Evolutionary conservation across 306 rosid genomes (phyloP).

Genomic region (Gynostemma pentaphyllum): DNA sequence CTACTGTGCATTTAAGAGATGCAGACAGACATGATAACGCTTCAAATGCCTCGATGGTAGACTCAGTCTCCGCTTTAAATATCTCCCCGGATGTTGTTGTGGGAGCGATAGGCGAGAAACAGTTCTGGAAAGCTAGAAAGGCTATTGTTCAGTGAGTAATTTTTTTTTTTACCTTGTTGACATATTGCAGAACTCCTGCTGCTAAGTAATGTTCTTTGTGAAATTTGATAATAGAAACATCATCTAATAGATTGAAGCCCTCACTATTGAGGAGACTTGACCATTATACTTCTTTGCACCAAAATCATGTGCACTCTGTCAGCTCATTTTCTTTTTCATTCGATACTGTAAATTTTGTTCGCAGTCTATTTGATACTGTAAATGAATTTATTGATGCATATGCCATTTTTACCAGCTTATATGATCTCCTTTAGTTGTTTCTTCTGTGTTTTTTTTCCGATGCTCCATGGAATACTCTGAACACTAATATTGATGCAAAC

Average conservation of each 20-base stretch:
- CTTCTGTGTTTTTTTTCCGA: too few relatives aligned
- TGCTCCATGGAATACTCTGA: too few relatives aligned
- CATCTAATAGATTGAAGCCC: not conserved
- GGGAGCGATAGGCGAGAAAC: conserved; percentile 45
- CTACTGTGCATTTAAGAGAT: conserved; percentile 13
- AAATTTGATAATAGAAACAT: not conserved
- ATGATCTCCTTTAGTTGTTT: too few relatives aligned
- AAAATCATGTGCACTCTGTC: not conserved
- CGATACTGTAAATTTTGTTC: not conserved
- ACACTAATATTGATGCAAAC: too few relatives aligned
- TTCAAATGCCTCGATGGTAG: conserved; percentile 19
- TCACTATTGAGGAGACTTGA: too few relatives aligned
- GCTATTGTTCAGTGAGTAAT: conserved; percentile 55
- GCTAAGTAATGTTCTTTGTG: not conserved
- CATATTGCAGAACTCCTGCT: not conserved
- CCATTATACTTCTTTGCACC: not conserved
- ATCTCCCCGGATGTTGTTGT: conserved; percentile 47
- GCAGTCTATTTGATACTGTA: not conserved
- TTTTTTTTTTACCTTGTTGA: not conserved
- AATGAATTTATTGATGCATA: not conserved
- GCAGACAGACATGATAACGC: conserved; percentile 12
- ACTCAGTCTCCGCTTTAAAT: conserved; percentile 11
- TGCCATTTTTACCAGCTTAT: not conserved
- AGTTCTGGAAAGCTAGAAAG: conserved; percentile 51
- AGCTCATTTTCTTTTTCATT: not conserved